Evolutionary conservation across 2,329 filamentous ascomycete genomes (phyloP), one percentile per base, ranked within the genome.

Genomic region (Beauveria sp.): DNA sequence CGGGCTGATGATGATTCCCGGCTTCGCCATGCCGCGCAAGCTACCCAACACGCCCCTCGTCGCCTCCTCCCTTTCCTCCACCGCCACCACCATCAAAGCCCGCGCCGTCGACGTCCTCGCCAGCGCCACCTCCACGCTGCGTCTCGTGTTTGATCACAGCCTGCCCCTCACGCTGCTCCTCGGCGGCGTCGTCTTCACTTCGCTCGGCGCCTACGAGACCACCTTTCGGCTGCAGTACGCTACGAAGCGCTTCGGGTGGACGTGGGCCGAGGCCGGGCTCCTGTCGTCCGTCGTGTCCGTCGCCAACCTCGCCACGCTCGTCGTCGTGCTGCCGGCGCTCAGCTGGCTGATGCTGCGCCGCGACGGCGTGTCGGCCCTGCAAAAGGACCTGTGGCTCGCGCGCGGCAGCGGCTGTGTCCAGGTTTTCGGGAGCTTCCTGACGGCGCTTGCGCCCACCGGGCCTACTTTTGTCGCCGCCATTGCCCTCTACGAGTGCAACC

Each of bases 371-470:
- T 47, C 61, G 12, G 18, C 51, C 20, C 30, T 62, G 22, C 6
- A 20, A 24, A 62, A 62, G 55, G 61, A 62, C 22, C 43, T 62
- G 6, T 59, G 55, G 61, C 55, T 62, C 40, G 50, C 61, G 18
- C 61, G 61, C 26, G 51, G 30, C 51, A 50, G 51, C 44, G 40
- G 44, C 20, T 43, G n/a, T 9, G 18, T 55, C n/a, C 55, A 55
- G 43, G 51, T 62, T 5, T 20, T 56, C 40, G 61, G 61, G 24
- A 62, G 61, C 20, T 40, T 62, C 30, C 54, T 56, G 34, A 59
- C 55, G 16, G 61, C 47, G 43, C 51, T 62, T 7, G 61, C 55
- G 2, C 61, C 61, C 5, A 55, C 51, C 2, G 55, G 34, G 6
- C 37, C 40, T 1, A 22, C 47, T 6, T 61, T 61, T 28, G 53